Conservation (phyloP, 2,329 filamentous ascomycete species). For the Aspergillus sergii region DNA sequence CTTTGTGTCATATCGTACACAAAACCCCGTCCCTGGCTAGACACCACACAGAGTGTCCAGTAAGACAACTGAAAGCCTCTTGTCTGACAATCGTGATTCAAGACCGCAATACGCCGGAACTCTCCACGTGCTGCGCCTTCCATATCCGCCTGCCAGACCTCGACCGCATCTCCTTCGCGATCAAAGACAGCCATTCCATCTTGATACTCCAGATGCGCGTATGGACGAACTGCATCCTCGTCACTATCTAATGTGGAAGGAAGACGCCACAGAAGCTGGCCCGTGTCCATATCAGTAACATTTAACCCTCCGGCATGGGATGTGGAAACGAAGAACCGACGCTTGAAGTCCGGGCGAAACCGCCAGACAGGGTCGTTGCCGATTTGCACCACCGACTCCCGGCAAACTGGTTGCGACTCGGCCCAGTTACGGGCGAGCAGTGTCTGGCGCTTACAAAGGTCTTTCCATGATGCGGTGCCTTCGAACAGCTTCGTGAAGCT, state of each 20-base stretch:
- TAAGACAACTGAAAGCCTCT: slow-evolving; percentile 51
- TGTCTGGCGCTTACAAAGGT: slow-evolving; percentile 46
- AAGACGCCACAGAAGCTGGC: slow-evolving; percentile 42
- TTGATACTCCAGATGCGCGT: slow-evolving; percentile 52
- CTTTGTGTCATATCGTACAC: slow-evolving; percentile 48
- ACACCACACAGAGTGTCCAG: slow-evolving; percentile 50
- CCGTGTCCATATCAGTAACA: slow-evolving; percentile 52
- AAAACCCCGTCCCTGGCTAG: slow-evolving; percentile 47
- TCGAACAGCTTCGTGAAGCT: slow-evolving; percentile 40
- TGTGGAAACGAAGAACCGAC: slow-evolving; percentile 50
- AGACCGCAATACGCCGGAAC: slow-evolving; percentile 43
- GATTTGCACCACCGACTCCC: slow-evolving; percentile 46
- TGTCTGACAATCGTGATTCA: slow-evolving; percentile 48
- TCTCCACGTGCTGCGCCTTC: slow-evolving; percentile 39
- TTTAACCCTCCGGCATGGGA: slow-evolving; percentile 49
- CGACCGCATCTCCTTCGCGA: slow-evolving; percentile 46
- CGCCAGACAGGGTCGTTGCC: slow-evolving; percentile 48
- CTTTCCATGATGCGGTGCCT: slow-evolving; percentile 45
- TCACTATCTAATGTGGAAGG: slow-evolving; percentile 30
- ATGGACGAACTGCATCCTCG: slow-evolving; percentile 41
- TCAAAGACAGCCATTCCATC: slow-evolving; percentile 51
- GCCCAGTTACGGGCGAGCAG: slow-evolving; percentile 46
- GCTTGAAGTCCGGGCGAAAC: slow-evolving; percentile 51
- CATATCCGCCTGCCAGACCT: slow-evolving; percentile 48
- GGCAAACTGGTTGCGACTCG: slow-evolving; percentile 32